phyloP scores from a whole-genome alignment of 192 early-diverging fungal genomes.

The Lunasporangiospora selenospora region DNA sequence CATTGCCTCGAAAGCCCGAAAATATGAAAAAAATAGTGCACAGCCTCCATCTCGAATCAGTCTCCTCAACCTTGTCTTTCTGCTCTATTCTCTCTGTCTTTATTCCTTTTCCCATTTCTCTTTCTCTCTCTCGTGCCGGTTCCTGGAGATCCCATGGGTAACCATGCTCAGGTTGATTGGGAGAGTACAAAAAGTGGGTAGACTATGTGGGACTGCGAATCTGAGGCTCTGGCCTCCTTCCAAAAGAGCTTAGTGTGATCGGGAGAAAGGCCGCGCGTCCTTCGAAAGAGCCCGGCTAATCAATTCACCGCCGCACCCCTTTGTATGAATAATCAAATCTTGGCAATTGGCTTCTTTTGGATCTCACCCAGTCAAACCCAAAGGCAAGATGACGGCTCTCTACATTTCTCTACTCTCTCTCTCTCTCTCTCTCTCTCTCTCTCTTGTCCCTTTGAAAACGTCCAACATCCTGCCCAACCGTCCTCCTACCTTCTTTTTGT shows the following conservation, averaged over 20 bases:
- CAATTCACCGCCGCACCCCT: slow-evolving; percentile 2
- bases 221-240: not conserved
- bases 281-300: slow-evolving; percentile 1
- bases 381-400: not conserved
- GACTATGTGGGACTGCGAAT: not conserved
- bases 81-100: too few species aligned
- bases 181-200: not conserved
- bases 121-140: too few species aligned
- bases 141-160: too few species aligned
- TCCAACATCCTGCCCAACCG: not conserved
- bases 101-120: too few species aligned
- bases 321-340: too few species aligned
- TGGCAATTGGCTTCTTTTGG: too few species aligned
- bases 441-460: not conserved
- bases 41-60: too few species aligned
- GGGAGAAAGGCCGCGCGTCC: not conserved
- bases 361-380: not conserved
- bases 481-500: not conserved
- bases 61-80: too few species aligned
- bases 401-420: not conserved
- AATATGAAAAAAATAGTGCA: too few species aligned
- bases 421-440: not conserved
- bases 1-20: too few species aligned
- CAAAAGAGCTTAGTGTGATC: not conserved
- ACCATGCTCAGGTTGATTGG: not conserved